Evolutionary conservation across 495 filamentous ascomycete species (phyloP).

Genomic region (Viridothelium virens): DNA sequence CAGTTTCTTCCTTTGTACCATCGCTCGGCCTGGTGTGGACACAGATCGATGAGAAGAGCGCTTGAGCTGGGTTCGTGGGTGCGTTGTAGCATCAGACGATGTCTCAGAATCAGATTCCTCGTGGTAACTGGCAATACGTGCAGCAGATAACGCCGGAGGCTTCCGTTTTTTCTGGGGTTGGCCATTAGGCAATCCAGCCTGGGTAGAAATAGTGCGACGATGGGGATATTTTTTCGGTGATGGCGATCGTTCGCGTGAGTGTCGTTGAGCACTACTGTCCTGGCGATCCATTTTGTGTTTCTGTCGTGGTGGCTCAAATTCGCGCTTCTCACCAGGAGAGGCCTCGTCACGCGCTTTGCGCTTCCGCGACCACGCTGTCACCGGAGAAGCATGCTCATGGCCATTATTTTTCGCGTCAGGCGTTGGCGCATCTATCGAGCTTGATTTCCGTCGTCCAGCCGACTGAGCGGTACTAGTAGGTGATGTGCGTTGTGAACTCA

Average conservation of each 20-base stretch:
- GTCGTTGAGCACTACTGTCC: not conserved
- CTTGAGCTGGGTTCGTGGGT: constrained; percentile 19
- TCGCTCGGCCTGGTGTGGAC: constrained; percentile 22
- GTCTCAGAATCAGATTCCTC: constrained; percentile 19
- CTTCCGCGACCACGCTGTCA: not conserved
- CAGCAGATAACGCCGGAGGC: constrained; percentile 12
- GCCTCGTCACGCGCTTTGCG: constrained; percentile 6
- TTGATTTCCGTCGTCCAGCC: constrained; percentile 1
- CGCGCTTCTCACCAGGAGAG: not conserved
- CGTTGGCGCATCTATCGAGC: not conserved
- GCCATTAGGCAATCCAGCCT: constrained; percentile 18
- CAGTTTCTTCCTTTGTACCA: constrained; percentile 55
- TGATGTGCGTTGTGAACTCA: not conserved
- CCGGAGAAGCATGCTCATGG: not conserved
- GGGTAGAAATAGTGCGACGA: constrained; percentile 23
- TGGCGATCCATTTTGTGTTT: not conserved
- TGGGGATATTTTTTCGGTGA: constrained; percentile 21
- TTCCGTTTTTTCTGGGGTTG: constrained; percentile 17
- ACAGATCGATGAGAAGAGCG: constrained; percentile 21
- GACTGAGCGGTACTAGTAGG: not conserved
- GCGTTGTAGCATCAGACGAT: constrained; percentile 24
- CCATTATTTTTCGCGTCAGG: not conserved
- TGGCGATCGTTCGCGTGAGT: constrained; percentile 18
- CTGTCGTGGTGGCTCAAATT: constrained; percentile 8
- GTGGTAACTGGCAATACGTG: constrained; percentile 16